phyloP scores from a whole-genome alignment of 2,329 filamentous ascomycete species.

The Microcera coccophila region DNA sequence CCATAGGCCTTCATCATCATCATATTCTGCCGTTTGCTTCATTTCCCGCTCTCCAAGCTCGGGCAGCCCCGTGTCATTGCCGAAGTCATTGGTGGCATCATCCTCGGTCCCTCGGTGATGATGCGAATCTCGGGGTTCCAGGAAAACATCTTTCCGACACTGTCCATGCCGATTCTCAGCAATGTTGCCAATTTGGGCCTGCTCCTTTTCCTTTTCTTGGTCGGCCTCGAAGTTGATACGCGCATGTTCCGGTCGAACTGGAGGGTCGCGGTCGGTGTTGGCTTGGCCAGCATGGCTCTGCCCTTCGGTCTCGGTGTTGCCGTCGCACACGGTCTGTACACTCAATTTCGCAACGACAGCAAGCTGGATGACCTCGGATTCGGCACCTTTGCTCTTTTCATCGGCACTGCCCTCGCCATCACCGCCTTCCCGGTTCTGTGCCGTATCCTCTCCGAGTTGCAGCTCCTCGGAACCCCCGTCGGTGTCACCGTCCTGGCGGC shows the following conservation, averaged over 20 bases:
- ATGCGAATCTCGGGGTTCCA: conserved; percentile 79
- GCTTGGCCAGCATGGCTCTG: conserved; percentile 72
- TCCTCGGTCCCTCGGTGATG: conserved; percentile 84
- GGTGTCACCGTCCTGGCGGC: conserved; percentile 86
- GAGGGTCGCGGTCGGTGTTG: conserved; percentile 73
- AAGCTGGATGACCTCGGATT: conserved; percentile 44
- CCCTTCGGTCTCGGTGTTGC: conserved; percentile 80
- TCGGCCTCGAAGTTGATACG: conserved; percentile 82
- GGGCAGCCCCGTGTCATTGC: conserved; percentile 80
- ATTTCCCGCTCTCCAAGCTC: conserved; percentile 72
- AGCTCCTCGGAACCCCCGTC: conserved; percentile 76
- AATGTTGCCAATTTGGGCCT: conserved; percentile 81
- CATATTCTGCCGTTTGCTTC: conserved; percentile 51
- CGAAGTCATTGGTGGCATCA: conserved; percentile 78
- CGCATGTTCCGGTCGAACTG: conserved; percentile 75
- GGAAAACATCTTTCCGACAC: conserved; percentile 68
- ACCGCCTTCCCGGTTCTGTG: conserved; percentile 90
- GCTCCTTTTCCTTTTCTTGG: conserved; percentile 80
- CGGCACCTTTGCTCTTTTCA: conserved; percentile 63
- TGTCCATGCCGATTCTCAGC: conserved; percentile 69
- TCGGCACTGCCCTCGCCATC: conserved; percentile 90
- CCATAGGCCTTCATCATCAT: conserved; percentile 42
- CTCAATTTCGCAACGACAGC: conserved; percentile 58
- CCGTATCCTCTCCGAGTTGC: conserved; percentile 86
- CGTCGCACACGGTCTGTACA: conserved; percentile 76